Evolutionary conservation across 495 filamentous ascomycete species (phyloP).

Genomic region (Trichoderma erinaceum): DNA sequence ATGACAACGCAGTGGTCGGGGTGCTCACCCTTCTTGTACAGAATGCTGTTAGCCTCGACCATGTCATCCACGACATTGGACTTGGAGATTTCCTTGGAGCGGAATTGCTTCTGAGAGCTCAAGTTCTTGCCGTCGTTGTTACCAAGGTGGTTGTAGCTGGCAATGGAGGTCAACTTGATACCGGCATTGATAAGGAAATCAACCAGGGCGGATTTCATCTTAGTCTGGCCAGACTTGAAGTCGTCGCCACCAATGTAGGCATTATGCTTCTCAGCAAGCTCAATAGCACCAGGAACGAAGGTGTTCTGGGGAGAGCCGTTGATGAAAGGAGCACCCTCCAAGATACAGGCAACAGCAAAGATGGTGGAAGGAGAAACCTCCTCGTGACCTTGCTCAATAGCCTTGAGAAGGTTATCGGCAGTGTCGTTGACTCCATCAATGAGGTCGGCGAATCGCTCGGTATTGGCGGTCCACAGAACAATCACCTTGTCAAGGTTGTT

Average conservation of each 20-base stretch:
- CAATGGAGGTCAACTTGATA: conserved; percentile 98
- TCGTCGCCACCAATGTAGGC: conserved; percentile 97
- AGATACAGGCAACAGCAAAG: conserved; percentile 89
- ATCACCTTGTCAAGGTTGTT: conserved; percentile 92
- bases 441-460: conserved; percentile 90
- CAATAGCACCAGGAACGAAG: conserved; percentile 86
- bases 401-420: conserved; percentile 81
- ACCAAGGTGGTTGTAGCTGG: conserved; percentile 98
- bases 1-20: conserved; percentile 88
- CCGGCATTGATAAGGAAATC: conserved; percentile 98
- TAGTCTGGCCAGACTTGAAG: conserved; percentile 99
- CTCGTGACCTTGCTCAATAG: conserved; percentile 77
- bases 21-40: conserved; percentile 85
- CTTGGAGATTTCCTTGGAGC: conserved; percentile 99
- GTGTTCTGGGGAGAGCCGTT: conserved; percentile 99
- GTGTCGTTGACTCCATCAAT: conserved; percentile 91
- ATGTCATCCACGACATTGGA: conserved; percentile 98
- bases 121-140: conserved; percentile 99
- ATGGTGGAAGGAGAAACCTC: conserved; percentile 92
- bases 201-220: conserved; percentile 99
- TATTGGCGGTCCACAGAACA: conserved; percentile 98
- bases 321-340: conserved; percentile 92
- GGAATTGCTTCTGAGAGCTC: conserved; percentile 95
- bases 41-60: conserved; percentile 88
- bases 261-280: conserved; percentile 79